phyloP scores from a whole-genome alignment of 805 yeast species.

The Zygosaccharomyces pseudorouxii region DNA sequence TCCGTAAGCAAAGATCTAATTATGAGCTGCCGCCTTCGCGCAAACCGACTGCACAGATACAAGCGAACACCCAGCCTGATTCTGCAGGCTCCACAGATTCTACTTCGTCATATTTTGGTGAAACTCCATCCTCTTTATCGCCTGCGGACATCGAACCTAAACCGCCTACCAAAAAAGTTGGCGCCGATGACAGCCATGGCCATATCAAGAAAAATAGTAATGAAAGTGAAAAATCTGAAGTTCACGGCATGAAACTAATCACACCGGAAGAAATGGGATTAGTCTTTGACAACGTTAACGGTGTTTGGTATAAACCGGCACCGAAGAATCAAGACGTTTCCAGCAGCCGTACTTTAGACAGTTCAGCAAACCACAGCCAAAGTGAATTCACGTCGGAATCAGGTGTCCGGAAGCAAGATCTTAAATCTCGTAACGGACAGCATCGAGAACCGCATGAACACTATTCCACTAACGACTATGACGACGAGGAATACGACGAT shows the following conservation, averaged over 20 bases:
- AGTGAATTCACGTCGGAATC: constrained; percentile 2
- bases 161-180: not conserved
- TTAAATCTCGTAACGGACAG: not conserved
- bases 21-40: constrained; percentile 10
- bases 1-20: constrained; percentile 23
- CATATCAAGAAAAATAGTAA: not conserved
- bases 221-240: not conserved
- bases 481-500: constrained; percentile 16
- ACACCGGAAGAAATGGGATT: constrained; percentile 29
- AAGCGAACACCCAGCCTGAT: not conserved
- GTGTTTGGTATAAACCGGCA: constrained; percentile 28
- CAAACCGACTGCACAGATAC: not conserved
- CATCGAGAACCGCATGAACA: not conserved
- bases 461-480: not conserved
- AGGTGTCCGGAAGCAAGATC: not conserved
- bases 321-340: constrained; percentile 19
- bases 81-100: constrained; percentile 2
- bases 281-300: constrained; percentile 23
- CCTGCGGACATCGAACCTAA: constrained; percentile 4
- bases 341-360: constrained; percentile 23
- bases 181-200: not conserved
- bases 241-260: constrained; percentile 16
- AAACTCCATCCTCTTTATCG: constrained; percentile 14
- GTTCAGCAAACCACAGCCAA: constrained; percentile 7
- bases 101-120: constrained; percentile 14